phyloP scores from a whole-genome alignment of 2,329 filamentous ascomycete genomes.

The Leptographium flavum region DNA sequence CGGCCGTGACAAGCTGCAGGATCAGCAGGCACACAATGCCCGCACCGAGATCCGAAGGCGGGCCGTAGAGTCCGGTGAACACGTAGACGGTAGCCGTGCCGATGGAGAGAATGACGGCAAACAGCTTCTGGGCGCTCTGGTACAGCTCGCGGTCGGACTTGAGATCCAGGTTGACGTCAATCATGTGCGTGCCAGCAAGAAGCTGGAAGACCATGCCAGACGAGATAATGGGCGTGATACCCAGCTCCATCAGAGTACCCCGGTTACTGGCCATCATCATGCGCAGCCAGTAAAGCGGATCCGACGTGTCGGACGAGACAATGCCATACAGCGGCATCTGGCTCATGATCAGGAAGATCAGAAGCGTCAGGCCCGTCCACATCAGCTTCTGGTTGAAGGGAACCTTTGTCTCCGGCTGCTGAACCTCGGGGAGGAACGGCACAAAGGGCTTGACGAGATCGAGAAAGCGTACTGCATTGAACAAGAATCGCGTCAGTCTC shows the following conservation, averaged over 20 bases:
- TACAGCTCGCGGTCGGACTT: constrained; percentile 99
- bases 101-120: constrained; percentile 94
- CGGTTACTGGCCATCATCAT: constrained; percentile 99
- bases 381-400: constrained; percentile 98
- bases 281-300: constrained; percentile 97
- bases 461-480: constrained; percentile 77
- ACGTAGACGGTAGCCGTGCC: constrained; percentile 97
- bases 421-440: constrained; percentile 98
- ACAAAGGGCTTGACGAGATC: constrained; percentile 99
- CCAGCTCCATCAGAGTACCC: constrained; percentile 89
- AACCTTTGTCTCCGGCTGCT: constrained; percentile 94
- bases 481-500: not conserved
- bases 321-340: constrained; percentile 99
- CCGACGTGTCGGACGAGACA: constrained; percentile 95
- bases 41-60: constrained; percentile 88
- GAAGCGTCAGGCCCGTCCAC: constrained; percentile 85
- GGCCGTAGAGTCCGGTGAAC: constrained; percentile 93
- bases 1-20: constrained; percentile 92
- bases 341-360: constrained; percentile 99
- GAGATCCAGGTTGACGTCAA: constrained; percentile 99
- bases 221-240: constrained; percentile 97
- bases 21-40: constrained; percentile 98
- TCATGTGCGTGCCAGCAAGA: constrained; percentile 96
- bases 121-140: constrained; percentile 98
- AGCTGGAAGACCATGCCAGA: constrained; percentile 99